These are phyloP conservation scores for Phytophthora agathidicida DNA, from an alignment of 352 stramenopile species.

Conservation along the genomic window DNA sequence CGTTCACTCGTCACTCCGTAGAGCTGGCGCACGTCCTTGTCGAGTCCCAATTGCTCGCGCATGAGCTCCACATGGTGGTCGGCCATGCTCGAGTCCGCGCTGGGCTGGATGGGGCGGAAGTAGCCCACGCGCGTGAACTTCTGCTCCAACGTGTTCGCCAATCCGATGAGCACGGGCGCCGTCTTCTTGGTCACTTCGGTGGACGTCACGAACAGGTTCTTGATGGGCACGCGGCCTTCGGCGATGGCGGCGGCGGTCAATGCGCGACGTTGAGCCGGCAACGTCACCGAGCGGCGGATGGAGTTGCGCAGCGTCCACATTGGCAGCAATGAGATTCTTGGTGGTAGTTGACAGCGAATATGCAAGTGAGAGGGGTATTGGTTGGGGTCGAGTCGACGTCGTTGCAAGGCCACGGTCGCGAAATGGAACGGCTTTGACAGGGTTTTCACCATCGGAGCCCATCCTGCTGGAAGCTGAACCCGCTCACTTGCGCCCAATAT, in stretches of 20 bases:
- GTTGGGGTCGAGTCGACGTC: slow-evolving; percentile 18
- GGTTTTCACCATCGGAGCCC: slow-evolving; percentile 12
- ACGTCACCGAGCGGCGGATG: slow-evolving; percentile 16
- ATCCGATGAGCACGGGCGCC: slow-evolving; percentile 70
- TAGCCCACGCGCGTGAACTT: slow-evolving; percentile 78
- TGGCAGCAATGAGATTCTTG: not conserved
- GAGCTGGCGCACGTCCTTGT: slow-evolving; percentile 42
- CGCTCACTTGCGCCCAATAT: slow-evolving; percentile 24
- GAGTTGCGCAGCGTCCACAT: slow-evolving; percentile 31
- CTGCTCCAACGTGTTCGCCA: slow-evolving; percentile 74
- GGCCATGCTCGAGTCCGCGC: slow-evolving; percentile 20
- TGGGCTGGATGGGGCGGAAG: slow-evolving; percentile 77
- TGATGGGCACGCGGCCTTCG: slow-evolving; percentile 53
- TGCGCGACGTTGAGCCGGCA: slow-evolving; percentile 16
- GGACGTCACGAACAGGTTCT: slow-evolving; percentile 74
- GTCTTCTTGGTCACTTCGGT: slow-evolving; percentile 68
- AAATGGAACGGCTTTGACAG: slow-evolving; percentile 17
- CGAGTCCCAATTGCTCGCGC: slow-evolving; percentile 61
- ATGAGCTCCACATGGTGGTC: slow-evolving; percentile 83
- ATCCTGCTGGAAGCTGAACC: slow-evolving; percentile 1
- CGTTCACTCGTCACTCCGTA: slow-evolving; percentile 67
- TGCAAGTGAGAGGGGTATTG: slow-evolving; percentile 25
- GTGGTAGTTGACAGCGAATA: slow-evolving; percentile 17
- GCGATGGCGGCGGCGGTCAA: slow-evolving; percentile 45
- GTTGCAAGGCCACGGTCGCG: slow-evolving; percentile 15